Evolutionary conservation across 768 basidiomycete species (phyloP).

Genomic region (Steccherinum ochraceum): DNA sequence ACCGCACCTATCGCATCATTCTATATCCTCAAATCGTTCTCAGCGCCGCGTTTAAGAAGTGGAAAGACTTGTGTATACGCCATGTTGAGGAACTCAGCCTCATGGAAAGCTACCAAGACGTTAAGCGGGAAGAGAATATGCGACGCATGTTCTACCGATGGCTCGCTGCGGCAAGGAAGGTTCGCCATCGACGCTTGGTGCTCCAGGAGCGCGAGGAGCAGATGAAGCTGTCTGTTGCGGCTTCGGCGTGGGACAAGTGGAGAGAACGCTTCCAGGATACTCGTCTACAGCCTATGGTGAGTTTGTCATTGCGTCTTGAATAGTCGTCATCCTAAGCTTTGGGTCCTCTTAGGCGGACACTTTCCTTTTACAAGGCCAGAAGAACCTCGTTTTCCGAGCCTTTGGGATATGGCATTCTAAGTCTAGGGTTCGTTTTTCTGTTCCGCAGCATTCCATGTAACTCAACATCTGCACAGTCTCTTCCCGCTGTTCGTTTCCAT

Average conservation of each 20-base stretch:
- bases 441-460: background rate
- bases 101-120: slow-evolving; percentile 78
- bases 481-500: slow-evolving; percentile 76
- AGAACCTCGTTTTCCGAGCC: slow-evolving; percentile 55
- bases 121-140: slow-evolving; percentile 72
- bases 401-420: slow-evolving; percentile 72
- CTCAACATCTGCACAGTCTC: slow-evolving; percentile 36
- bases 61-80: slow-evolving; percentile 54
- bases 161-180: slow-evolving; percentile 52
- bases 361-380: slow-evolving; percentile 51
- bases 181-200: slow-evolving; percentile 52
- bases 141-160: slow-evolving; percentile 67
- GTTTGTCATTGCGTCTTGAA: slow-evolving; percentile 15
- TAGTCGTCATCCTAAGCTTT: background rate
- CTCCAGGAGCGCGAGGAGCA: slow-evolving; percentile 60
- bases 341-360: slow-evolving; percentile 43
- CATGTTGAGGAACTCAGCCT: slow-evolving; percentile 69
- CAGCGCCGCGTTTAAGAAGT: slow-evolving; percentile 60
- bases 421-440: slow-evolving; percentile 47
- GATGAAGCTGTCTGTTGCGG: slow-evolving; percentile 44
- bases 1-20: background rate
- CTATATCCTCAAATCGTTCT: background rate
- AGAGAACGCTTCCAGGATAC: slow-evolving; percentile 63
- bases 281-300: slow-evolving; percentile 58
- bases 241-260: slow-evolving; percentile 75